Percentiles rank a stretch among this genome's conserved stretches.
These are phyloP conservation scores for Wickerhamiella musiphila DNA, from an alignment of 805 yeast genomes.

Conservation along the genomic window DNA sequence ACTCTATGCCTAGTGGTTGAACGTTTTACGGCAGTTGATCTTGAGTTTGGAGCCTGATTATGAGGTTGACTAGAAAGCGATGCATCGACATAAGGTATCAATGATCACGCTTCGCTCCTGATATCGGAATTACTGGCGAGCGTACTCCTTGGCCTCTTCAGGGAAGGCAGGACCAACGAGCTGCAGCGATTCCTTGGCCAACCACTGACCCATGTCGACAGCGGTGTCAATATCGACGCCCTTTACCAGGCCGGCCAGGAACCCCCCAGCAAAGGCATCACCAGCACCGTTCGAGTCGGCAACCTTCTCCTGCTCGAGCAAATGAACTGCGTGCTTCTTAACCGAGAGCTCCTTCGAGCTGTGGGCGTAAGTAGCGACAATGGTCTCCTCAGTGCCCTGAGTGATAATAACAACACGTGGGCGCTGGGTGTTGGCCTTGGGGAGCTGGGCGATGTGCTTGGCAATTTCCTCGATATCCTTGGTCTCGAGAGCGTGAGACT, in stretches of 20 bases:
- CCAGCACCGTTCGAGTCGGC: conserved; percentile 98
- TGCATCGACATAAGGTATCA: no score
- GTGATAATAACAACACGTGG: conserved; percentile 85
- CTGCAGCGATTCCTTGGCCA: conserved; percentile 82
- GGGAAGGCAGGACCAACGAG: conserved; percentile 93
- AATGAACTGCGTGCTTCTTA: conserved; percentile 48
- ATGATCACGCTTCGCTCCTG: no score
- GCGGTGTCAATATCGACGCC: conserved; percentile 42
- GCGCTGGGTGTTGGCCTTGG: conserved; percentile 50
- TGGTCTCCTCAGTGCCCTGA: conserved; percentile 86
- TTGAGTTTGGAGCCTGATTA: no score
- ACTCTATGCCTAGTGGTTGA: no score
- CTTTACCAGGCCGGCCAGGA: conserved; percentile 71
- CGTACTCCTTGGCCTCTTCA: no score
- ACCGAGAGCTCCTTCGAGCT: conserved; percentile 27
- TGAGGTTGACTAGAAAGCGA: no score
- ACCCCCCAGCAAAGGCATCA: conserved; percentile 96
- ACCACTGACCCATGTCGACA: conserved; percentile 81
- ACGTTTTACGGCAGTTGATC: no score
- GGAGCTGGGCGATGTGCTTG: conserved; percentile 57
- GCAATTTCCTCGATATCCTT: conserved; percentile 63
- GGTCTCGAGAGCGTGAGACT: conserved; percentile 51
- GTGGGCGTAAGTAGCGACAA: conserved; percentile 45
- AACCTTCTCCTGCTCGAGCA: conserved; percentile 47
- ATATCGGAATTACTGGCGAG: no score